A percentile compares a stretch with the other conserved stretches of the same genome.
These are phyloP conservation scores for Aureobasidium melanogenum DNA, from an alignment of 2,329 filamentous ascomycete species.

Conservation along the genomic window DNA sequence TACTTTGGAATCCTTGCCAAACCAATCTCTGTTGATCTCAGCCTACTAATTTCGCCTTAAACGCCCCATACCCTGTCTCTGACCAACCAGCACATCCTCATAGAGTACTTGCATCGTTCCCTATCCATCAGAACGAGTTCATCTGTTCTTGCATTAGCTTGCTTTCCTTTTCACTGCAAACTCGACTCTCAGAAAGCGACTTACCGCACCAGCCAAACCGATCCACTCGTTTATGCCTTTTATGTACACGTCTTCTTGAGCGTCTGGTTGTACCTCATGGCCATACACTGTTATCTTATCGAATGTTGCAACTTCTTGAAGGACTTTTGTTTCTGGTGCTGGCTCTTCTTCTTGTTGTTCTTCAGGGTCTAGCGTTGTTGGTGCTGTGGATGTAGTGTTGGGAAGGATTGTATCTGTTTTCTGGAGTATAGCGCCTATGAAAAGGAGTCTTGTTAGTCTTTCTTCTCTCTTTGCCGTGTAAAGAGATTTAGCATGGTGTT, in stretches of 20 bases:
- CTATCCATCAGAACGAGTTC: not conserved
- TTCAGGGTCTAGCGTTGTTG: slow-evolving; percentile 15
- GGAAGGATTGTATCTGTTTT: slow-evolving; percentile 20
- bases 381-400: not conserved
- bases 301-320: slow-evolving; percentile 61
- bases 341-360: slow-evolving; percentile 20
- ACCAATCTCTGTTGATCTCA: not conserved
- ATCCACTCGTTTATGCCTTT: slow-evolving; percentile 77
- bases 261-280: slow-evolving; percentile 60
- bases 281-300: slow-evolving; percentile 75
- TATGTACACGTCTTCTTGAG: slow-evolving; percentile 58
- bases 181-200: slow-evolving; percentile 17
- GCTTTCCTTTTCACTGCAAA: too few species aligned
- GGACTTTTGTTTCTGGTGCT: slow-evolving; percentile 45
- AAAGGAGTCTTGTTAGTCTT: not conserved
- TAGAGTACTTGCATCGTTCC: too few species aligned
- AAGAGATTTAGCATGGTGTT: not conserved
- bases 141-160: not conserved
- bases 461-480: not conserved
- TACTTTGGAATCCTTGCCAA: not conserved
- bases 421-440: slow-evolving; percentile 16
- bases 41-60: not conserved
- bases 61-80: not conserved
- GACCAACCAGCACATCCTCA: too few species aligned
- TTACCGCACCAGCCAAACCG: slow-evolving; percentile 58